Conservation (phyloP, 352 stramenopile genomes). For the Phytophthora multivora region DNA sequence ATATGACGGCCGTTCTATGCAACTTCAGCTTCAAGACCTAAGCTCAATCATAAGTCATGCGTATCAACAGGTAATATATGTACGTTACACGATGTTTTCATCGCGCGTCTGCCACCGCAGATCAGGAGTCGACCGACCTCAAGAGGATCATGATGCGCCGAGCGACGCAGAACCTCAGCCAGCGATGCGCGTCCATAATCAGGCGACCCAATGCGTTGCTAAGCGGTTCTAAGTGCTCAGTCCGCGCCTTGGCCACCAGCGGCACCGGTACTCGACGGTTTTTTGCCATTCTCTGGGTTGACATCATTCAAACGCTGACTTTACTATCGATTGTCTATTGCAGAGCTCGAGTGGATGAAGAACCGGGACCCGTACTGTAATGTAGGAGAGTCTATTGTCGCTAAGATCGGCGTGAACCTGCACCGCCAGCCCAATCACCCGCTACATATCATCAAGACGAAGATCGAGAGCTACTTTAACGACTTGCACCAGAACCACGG, state of each 20-base stretch:
- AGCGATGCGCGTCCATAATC: constrained; percentile 4
- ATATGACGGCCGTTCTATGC: constrained; percentile 88
- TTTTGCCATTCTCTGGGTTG: background rate
- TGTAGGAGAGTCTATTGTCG: constrained; percentile 79
- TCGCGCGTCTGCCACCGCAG: constrained; percentile 9
- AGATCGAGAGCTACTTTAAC: constrained; percentile 92
- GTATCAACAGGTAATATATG: background rate
- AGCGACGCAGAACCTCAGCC: constrained; percentile 11
- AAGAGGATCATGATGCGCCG: constrained; percentile 28
- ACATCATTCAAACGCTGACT: background rate
- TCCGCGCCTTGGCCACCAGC: constrained; percentile 17
- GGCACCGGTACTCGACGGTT: background rate
- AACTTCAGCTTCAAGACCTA: constrained; percentile 27
- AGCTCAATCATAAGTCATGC: background rate
- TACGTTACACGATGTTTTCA: background rate
- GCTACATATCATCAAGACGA: constrained; percentile 93
- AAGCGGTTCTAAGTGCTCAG: background rate
- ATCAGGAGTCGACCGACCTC: background rate
- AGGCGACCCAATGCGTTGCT: constrained; percentile 16
- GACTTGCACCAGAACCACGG: constrained; percentile 63
- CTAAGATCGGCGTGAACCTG: constrained; percentile 90
- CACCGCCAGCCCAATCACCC: constrained; percentile 87
- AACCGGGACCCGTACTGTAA: constrained; percentile 89
- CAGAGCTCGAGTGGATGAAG: constrained; percentile 82
- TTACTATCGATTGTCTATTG: background rate